These are phyloP conservation scores for Hysterium pulicare DNA, from an alignment of 2,329 filamentous ascomycete genomes.

Conservation along the genomic window DNA sequence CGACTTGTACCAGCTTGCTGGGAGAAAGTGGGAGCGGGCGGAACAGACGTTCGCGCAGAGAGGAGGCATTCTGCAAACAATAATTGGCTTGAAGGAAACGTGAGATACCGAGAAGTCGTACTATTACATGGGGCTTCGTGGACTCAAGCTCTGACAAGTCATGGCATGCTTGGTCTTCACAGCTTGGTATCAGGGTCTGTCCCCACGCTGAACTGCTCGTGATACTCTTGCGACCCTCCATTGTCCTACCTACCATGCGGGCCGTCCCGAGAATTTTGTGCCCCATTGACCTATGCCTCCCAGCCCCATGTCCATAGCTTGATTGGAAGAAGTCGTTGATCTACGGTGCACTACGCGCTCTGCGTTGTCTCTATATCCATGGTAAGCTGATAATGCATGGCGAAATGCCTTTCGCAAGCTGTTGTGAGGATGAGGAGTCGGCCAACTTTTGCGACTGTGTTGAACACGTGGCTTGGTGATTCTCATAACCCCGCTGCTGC, in stretches of 20 bases:
- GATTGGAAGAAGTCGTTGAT: not conserved
- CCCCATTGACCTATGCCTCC: no score
- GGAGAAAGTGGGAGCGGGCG: not conserved
- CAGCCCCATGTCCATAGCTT: not conserved
- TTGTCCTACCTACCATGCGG: not conserved
- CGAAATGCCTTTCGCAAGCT: not conserved
- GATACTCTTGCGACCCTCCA: not conserved
- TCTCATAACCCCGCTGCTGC: not conserved
- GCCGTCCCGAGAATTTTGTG: not conserved
- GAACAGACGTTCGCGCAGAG: not conserved
- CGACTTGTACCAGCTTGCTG: not conserved
- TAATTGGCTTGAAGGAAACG: not conserved
- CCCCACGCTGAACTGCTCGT: not conserved
- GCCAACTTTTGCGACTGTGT: not conserved
- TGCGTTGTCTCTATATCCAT: not conserved
- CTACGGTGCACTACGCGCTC: not conserved
- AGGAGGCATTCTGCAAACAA: not conserved
- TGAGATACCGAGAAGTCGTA: not conserved
- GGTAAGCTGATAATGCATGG: not conserved
- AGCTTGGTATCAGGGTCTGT: not conserved
- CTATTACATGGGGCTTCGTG: not conserved
- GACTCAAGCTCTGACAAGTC: not conserved
- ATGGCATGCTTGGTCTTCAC: not conserved
- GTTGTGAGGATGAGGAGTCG: not conserved
- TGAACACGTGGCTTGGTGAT: conserved; percentile 3